phyloP scores from a whole-genome alignment of 768 basidiomycete species.

The Hygrophorus russula region DNA sequence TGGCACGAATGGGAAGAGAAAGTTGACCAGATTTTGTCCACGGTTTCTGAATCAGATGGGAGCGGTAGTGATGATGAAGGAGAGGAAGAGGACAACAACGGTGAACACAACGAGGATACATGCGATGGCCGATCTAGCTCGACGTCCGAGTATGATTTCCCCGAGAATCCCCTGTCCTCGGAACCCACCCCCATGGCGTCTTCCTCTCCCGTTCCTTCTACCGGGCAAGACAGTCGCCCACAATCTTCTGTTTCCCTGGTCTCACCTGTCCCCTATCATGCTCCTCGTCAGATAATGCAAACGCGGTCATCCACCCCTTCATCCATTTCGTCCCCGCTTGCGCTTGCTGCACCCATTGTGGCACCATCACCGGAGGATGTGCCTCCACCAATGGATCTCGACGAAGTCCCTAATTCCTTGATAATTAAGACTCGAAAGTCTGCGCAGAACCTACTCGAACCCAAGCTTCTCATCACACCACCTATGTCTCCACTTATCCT shows the following conservation, averaged over 20 bases:
- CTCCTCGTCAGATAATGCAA: constrained; percentile 38
- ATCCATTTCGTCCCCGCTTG: constrained; percentile 79
- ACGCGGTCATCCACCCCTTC: constrained; percentile 84
- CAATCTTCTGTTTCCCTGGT: constrained; percentile 13
- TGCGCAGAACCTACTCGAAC: constrained; percentile 50
- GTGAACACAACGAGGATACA: constrained; percentile 14
- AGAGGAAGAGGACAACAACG: constrained; percentile 25
- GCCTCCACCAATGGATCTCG: constrained; percentile 57
- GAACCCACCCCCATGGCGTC: constrained; percentile 67
- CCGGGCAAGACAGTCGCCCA: constrained; percentile 13
- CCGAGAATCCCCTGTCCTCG: constrained; percentile 28
- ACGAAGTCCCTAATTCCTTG: constrained; percentile 30
- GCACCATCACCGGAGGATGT: constrained; percentile 53
- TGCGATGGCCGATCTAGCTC: constrained; percentile 49
- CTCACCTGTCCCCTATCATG: constrained; percentile 17
- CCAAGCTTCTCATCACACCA: constrained; percentile 60
- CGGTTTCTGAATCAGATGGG: constrained; percentile 32
- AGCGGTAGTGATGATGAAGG: constrained; percentile 29
- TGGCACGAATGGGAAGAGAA: constrained; percentile 95
- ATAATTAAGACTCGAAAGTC: constrained; percentile 58
- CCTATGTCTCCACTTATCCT: constrained; percentile 61
- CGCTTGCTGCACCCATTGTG: constrained; percentile 74
- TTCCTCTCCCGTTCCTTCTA: constrained; percentile 30
- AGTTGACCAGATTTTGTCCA: constrained; percentile 57
- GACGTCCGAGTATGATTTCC: constrained; percentile 54